Base-by-base conservation (phyloP, 768 basidiomycete genomes). In the Tephrocybe sp. region DNA sequence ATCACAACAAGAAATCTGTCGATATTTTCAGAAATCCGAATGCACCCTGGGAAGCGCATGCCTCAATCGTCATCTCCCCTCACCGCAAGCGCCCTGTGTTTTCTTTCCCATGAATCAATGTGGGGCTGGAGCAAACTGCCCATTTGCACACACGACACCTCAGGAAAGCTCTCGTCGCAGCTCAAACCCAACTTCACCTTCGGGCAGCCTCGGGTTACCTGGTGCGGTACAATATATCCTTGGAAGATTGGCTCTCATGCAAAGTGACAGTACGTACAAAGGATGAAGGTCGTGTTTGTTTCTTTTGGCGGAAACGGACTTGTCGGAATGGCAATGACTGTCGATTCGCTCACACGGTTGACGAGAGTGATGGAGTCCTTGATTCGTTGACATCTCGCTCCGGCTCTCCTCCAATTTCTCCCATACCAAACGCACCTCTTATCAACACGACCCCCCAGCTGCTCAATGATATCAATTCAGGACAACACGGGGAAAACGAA, bases 71-170 rank as follows among this genome's bases (percentile, higher is more conserved):
- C 56, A 57, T 24, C 49, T 52, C 19, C 39, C 16, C 3, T n/a
- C 43, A 15, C 13, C 25, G 12, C 43, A 42, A 29, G 47, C 55
- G 3, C 40, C 42, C 4, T 61, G 61, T 40, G 36, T 57, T 11
- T 61, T 60, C 36, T 61, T 53, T 38, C 15, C 42, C 2, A 30
- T 54, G 33, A 49, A 50, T 11, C 47, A 25, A 48, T 60, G 59
- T 34, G 15, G n/a, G 13, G 53, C 52, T 12, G 57, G 59, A 25
- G 45, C 45, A n/a, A 41, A 36, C 25, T 60, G 59, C 27, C 46
- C 31, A 13, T 60, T 60, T 48, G 23, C 38, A 16, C 59, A 59
- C 37, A 18, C 43, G 23, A 27, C 13, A n/a, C 16, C 24, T 16
- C n/a, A 42, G 19, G 19, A 29, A n/a, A n/a, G n/a, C n/a, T n/a